Percentiles rank a stretch among this genome's conserved stretches.
Evolutionary conservation across 1,139 yeast genomes (phyloP).

Genomic region (Torulaspora pretoriensis): DNA sequence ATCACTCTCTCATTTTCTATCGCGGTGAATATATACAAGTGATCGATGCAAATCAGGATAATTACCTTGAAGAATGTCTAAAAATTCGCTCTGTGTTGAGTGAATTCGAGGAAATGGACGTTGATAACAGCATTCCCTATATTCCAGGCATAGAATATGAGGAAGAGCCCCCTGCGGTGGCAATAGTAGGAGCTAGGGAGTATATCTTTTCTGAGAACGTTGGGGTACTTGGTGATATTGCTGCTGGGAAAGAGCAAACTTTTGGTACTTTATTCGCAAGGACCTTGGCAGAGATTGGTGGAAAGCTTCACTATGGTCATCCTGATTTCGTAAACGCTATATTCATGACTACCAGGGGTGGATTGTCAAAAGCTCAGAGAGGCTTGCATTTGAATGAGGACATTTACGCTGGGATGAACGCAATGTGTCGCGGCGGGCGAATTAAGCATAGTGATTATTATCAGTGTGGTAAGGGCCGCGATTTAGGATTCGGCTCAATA

Average conservation of each 20-base stretch:
- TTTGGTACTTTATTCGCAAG: constrained; percentile 88
- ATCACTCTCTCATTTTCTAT: constrained; percentile 68
- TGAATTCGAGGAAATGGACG: constrained; percentile 64
- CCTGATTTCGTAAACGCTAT: constrained; percentile 83
- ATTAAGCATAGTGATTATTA: constrained; percentile 84
- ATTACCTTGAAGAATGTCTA: constrained; percentile 78
- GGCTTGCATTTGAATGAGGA: constrained; percentile 86
- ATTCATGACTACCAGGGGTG: constrained; percentile 88
- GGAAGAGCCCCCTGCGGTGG: constrained; percentile 52
- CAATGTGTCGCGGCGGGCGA: constrained; percentile 74
- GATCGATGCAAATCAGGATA: constrained; percentile 85
- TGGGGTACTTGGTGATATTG: constrained; percentile 85
- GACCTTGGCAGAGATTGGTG: constrained; percentile 80
- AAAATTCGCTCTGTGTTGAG: constrained; percentile 73
- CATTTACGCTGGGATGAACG: constrained; percentile 88
- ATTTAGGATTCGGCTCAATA: constrained; percentile 80
- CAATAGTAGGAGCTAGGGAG: constrained; percentile 85
- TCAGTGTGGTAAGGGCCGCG: constrained; percentile 92
- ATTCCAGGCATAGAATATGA: constrained; percentile 43
- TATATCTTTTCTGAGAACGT: constrained; percentile 82
- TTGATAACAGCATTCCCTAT: constrained; percentile 42
- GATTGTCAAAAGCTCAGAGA: constrained; percentile 82
- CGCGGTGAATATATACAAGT: constrained; percentile 87
- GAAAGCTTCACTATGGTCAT: constrained; percentile 86
- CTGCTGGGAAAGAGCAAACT: constrained; percentile 92